Percentiles rank a stretch among this genome's conserved stretches.
Evolutionary conservation across 2,329 filamentous ascomycete genomes (phyloP).

Genomic region (Colletotrichum orchidophilum): DNA sequence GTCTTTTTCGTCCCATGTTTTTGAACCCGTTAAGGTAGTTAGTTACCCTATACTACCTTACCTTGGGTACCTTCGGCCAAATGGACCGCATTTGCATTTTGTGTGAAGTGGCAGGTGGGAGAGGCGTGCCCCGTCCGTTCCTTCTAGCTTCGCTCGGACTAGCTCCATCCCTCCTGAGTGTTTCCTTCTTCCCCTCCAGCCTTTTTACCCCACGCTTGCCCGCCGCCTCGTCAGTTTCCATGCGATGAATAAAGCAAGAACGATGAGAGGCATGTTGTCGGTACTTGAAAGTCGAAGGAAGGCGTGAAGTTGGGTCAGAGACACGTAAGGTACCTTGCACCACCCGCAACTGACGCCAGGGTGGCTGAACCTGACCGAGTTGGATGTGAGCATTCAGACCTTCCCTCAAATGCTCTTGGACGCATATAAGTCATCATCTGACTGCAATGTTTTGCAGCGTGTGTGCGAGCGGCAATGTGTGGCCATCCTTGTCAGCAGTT

Average conservation of each 20-base stretch:
- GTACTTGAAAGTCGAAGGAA: background rate
- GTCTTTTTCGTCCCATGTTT: constrained; percentile 21
- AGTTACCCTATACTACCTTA: background rate
- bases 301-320: background rate
- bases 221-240: background rate
- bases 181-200: background rate
- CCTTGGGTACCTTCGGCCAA: background rate
- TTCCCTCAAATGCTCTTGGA: background rate
- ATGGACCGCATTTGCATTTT: background rate
- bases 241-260: background rate
- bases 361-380: no score
- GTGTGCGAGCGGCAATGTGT: background rate
- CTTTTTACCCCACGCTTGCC: constrained; percentile 9
- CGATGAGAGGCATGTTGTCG: background rate
- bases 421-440: background rate
- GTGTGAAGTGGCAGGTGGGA: constrained; percentile 23
- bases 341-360: no score
- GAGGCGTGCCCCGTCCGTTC: background rate
- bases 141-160: constrained; percentile 12
- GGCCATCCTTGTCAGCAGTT: background rate
- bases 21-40: background rate
- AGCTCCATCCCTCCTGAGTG: background rate
- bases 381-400: background rate
- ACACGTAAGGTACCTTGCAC: background rate
- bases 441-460: background rate